phyloP scores from a whole-genome alignment of 345 rosid species.

The Kandelia obovata region DNA sequence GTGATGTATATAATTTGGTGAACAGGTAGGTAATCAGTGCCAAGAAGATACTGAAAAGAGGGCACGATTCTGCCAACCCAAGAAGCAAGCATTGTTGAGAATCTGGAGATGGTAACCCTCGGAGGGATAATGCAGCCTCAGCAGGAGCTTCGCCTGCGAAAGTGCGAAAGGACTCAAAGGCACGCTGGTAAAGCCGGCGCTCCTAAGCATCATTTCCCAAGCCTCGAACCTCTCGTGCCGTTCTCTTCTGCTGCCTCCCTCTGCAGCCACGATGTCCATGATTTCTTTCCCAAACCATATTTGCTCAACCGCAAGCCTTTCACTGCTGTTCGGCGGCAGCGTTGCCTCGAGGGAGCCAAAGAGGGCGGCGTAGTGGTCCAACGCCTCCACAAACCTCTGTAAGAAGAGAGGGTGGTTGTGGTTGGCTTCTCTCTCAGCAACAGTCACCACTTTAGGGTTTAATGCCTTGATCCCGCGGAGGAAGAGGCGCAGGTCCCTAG shows the following conservation, averaged over 20 bases:
- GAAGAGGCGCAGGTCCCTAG: slow-evolving; percentile 43
- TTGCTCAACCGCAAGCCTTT: slow-evolving; percentile 73
- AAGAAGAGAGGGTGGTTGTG: slow-evolving; percentile 64
- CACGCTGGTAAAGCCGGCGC: slow-evolving; percentile 62
- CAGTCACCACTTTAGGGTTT: slow-evolving; percentile 74
- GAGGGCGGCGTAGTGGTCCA: slow-evolving; percentile 73
- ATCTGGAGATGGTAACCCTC: slow-evolving; percentile 86
- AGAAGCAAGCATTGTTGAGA: slow-evolving; percentile 53
- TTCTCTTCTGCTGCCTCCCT: slow-evolving; percentile 56
- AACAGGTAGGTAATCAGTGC: slow-evolving; percentile 34
- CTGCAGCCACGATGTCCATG: slow-evolving; percentile 59
- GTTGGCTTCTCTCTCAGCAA: slow-evolving; percentile 78
- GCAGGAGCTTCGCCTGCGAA: slow-evolving; percentile 88
- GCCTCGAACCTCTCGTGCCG: slow-evolving; percentile 59
- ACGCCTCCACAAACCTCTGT: slow-evolving; percentile 65
- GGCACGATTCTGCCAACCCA: slow-evolving; percentile 82
- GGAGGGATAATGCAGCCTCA: slow-evolving; percentile 90
- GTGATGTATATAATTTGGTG: neutral
- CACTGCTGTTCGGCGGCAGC: slow-evolving; percentile 78
- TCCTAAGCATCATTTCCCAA: slow-evolving; percentile 70
- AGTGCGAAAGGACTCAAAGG: slow-evolving; percentile 74
- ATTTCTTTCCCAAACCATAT: slow-evolving; percentile 90
- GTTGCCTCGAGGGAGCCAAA: slow-evolving; percentile 93
- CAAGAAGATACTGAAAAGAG: slow-evolving; percentile 95
- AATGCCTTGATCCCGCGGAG: slow-evolving; percentile 59